phyloP scores from a whole-genome alignment of 73 alveolate genomes.

The Paramecium octaurelia region DNA sequence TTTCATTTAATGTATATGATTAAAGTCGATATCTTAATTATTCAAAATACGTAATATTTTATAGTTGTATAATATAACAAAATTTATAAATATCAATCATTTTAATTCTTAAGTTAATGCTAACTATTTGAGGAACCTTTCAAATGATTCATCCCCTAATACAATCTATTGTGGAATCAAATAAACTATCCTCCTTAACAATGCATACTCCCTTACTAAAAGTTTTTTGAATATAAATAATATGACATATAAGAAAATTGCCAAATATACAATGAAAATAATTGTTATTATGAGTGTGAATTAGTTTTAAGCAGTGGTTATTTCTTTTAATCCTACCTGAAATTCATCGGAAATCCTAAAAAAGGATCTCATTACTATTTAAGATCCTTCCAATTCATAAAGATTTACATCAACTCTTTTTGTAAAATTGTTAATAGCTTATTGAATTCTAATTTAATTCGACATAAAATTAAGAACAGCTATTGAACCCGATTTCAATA shows the following conservation, averaged over 20 bases:
- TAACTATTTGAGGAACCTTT: background rate
- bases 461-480: background rate
- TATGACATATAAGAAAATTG: background rate
- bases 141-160: background rate
- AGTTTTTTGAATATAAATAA: background rate
- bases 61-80: background rate
- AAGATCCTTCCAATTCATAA: background rate
- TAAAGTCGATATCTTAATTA: background rate
- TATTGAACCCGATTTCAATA: background rate
- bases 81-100: background rate
- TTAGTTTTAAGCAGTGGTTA: background rate
- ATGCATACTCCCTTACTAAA: background rate
- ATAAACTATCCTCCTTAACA: background rate
- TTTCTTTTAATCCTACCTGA: background rate
- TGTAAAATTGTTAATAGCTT: constrained; percentile 6
- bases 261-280: background rate
- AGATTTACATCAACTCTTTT: constrained; percentile 2
- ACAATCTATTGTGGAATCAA: background rate
- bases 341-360: background rate
- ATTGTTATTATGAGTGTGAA: background rate
- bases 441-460: background rate
- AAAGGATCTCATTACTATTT: background rate
- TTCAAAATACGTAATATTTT: background rate
- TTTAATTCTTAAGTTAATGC: background rate
- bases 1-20: background rate